Conservation (phyloP, 345 rosid genomes). For the Dovyalis caffra region DNA sequence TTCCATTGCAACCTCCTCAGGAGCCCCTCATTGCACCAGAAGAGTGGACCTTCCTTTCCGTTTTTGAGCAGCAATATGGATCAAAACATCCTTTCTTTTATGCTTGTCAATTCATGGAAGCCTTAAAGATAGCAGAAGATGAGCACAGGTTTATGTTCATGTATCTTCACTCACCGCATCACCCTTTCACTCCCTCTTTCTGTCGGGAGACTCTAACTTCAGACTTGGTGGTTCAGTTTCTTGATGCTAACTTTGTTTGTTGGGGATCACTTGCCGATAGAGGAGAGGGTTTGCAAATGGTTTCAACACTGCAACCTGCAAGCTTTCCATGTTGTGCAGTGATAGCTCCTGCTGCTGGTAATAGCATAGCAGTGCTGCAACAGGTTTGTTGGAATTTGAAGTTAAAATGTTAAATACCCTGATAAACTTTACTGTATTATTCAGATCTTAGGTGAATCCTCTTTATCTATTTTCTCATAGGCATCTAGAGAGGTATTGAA, state of each 20-base stretch:
- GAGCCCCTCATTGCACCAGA: constrained; percentile 33
- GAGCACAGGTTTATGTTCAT: constrained; percentile 56
- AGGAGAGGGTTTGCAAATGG: constrained; percentile 56
- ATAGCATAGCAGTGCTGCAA: constrained; percentile 47
- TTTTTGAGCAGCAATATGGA: constrained; percentile 53
- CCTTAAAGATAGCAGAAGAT: constrained; percentile 49
- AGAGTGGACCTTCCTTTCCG: constrained; percentile 46
- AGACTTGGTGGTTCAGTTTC: constrained; percentile 52
- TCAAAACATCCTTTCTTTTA: constrained; percentile 53
- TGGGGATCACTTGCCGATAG: constrained; percentile 51
- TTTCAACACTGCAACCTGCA: constrained; percentile 33
- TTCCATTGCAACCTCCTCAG: constrained; percentile 22
- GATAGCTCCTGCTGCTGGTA: constrained; percentile 46
- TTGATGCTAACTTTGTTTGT: constrained; percentile 53
- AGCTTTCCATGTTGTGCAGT: constrained; percentile 59
- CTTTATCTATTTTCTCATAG: background rate
- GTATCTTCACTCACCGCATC: constrained; percentile 51
- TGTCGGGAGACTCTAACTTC: constrained; percentile 52
- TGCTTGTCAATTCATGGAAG: constrained; percentile 42
- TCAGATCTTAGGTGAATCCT: background rate
- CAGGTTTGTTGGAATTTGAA: constrained; percentile 37
- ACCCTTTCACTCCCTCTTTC: constrained; percentile 59
- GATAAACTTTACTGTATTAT: background rate
- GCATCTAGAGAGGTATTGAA: too few relatives aligned
- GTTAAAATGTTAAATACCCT: background rate